Percentiles rank a stretch among this genome's conserved stretches.
phyloP scores from a whole-genome alignment of 2,329 filamentous ascomycete species.

The Blastomyces emzantsi region DNA sequence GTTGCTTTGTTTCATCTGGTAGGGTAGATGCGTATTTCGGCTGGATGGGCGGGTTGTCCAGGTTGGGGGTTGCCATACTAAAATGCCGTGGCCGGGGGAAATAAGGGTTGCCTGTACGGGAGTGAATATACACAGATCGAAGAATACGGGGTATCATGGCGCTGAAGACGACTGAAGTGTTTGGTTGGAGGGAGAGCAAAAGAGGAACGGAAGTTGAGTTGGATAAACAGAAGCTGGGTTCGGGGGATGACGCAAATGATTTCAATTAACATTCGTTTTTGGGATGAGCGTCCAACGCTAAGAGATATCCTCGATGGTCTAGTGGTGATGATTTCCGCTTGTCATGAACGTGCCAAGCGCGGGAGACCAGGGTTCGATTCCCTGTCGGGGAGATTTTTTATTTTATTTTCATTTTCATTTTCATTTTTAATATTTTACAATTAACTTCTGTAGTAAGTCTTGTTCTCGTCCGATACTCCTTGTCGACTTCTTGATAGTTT shows the following conservation, averaged over 20 bases:
- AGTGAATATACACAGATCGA: background rate
- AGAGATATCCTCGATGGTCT: slow-evolving; percentile 8
- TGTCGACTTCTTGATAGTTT: too few species aligned
- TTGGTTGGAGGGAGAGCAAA: background rate
- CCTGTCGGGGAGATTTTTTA: slow-evolving; percentile 1
- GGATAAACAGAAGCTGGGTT: background rate
- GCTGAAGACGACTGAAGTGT: background rate
- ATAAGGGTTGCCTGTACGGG: background rate
- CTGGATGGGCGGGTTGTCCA: background rate
- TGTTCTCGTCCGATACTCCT: too few species aligned
- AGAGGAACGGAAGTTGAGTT: background rate
- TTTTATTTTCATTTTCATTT: background rate
- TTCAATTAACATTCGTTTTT: background rate
- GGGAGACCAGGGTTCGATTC: slow-evolving; percentile 8
- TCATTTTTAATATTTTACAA: too few species aligned
- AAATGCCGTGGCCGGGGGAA: background rate
- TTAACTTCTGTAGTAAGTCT: too few species aligned
- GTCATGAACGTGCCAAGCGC: slow-evolving; percentile 1
- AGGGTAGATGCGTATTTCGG: background rate
- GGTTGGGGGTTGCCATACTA: background rate
- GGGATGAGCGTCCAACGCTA: too few species aligned
- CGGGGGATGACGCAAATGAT: background rate
- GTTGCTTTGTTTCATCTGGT: background rate
- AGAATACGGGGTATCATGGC: slow-evolving; percentile 2
- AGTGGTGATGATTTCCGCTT: slow-evolving; percentile 10